Evolutionary conservation across 805 yeast genomes (phyloP).

Genomic region (Tetrapisispora taiwanensis): DNA sequence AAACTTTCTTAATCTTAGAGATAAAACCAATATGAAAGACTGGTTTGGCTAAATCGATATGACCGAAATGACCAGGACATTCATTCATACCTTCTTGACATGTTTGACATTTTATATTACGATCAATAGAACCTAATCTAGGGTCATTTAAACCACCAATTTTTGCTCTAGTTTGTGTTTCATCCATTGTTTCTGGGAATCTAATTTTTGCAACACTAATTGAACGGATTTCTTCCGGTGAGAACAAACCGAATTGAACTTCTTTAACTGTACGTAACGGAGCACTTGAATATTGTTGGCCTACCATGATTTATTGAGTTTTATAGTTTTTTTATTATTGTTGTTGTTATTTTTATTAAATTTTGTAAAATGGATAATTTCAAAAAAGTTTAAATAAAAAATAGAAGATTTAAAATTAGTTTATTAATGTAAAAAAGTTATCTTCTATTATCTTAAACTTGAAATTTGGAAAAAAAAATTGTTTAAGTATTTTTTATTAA

Average conservation of each 20-base stretch:
- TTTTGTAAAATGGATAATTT: neutral
- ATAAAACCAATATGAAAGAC: conserved; percentile 96
- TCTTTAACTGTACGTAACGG: conserved; percentile 96
- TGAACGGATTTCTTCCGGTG: conserved; percentile 96
- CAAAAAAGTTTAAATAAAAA: neutral
- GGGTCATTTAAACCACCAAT: conserved; percentile 97
- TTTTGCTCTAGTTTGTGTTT: conserved; percentile 86
- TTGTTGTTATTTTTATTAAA: neutral
- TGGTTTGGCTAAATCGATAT: conserved; percentile 95
- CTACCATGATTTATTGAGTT: conserved; percentile 28
- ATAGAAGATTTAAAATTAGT: neutral
- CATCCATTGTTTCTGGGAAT: conserved; percentile 99
- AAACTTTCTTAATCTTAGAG: conserved; percentile 84
- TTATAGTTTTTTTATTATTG: conserved; percentile 2
- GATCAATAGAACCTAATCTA: conserved; percentile 90
- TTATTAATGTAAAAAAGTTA: neutral
- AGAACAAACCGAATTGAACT: conserved; percentile 95
- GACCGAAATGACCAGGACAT: conserved; percentile 99
- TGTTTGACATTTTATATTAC: conserved; percentile 96
- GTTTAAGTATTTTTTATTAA: neutral
- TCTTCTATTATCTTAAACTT: too few species aligned
- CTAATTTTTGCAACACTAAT: conserved; percentile 96
- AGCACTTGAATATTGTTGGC: conserved; percentile 92
- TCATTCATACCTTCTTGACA: conserved; percentile 99
- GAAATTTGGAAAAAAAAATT: too few species aligned